Evolutionary conservation across 805 yeast genomes (phyloP), one percentile per base, ranked within the genome.

Genomic region (Pachysolen tannophilus): DNA sequence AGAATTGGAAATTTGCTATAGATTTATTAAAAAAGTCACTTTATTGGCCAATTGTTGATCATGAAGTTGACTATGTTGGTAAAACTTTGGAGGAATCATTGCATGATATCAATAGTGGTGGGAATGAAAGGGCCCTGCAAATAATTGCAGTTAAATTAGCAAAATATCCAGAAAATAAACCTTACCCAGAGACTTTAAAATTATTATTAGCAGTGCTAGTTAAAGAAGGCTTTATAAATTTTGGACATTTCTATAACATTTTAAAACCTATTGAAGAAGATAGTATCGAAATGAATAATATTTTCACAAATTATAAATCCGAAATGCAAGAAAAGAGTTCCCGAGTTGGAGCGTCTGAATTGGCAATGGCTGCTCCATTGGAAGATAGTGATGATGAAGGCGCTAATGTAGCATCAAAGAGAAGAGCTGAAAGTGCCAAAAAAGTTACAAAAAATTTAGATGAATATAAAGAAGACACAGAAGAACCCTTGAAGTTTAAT

Each of bases 281-380:
- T 4, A 60, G 54, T 24, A 47, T 48, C 3, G 67, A 56, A 3
- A 61, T 82, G 61, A 46, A 47, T 0, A 46, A 47, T 8, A 58
- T 75, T 20, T 67, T 75, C 26, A 57, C 56, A 1, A 49, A 52
- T 4, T 69, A 74, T 49, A 66, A 70, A 25, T 61, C 66, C 8
- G 50, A 72, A 37, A 45, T 67, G 38, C 76, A 77, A 11, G 73
- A 73, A 9, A 69, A 75, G 39, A 72, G 82, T 1, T 63, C 67
- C 46, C 63, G 65, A 41, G 80, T 88, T 0, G 68, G 73, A 17
- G 80, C 84, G 0, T 83, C 81, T 42, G 94, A 95, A 0, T 59
- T 88, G 32, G 92, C 97, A 0, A 53, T 87, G 45, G 95, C 96
- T 5, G 92, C 92, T 8, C 94, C 95, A 1, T 61, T 88, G 26